These are phyloP conservation scores for Solanum peruvianum DNA, from an alignment of 257 asterid genomes.

Conservation along the genomic window DNA sequence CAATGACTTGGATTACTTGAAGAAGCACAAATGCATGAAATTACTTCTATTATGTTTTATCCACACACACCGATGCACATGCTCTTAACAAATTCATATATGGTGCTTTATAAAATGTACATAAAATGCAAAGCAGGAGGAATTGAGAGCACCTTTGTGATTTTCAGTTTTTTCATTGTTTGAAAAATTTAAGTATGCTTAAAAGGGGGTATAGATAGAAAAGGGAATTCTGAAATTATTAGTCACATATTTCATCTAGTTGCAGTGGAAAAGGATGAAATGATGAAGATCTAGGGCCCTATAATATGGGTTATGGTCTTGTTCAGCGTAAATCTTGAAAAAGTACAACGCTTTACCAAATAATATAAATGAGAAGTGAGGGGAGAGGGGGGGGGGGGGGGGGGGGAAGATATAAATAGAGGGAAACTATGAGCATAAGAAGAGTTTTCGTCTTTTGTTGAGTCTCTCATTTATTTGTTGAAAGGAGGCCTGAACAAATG, in stretches of 20 bases:
- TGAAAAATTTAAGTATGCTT: not conserved
- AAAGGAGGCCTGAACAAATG: not conserved
- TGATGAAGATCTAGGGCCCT: not conserved
- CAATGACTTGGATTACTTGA: not conserved
- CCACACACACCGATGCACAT: not conserved
- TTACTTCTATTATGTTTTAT: not conserved
- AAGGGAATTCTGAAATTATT: not conserved
- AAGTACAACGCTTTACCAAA: not conserved
- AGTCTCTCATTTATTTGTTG: not conserved
- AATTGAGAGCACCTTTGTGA: not conserved
- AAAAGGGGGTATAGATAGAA: not conserved
- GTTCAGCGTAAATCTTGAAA: not conserved
- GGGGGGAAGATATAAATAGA: not conserved
- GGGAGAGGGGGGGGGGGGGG: not conserved
- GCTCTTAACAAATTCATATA: not conserved
- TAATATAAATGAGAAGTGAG: not conserved
- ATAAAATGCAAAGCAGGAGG: not conserved
- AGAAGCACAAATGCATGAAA: not conserved
- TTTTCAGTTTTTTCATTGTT: not conserved
- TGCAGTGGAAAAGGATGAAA: not conserved
- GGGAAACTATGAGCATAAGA: not conserved
- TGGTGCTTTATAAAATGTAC: not conserved
- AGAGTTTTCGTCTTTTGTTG: not conserved
- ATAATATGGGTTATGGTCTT: not conserved
- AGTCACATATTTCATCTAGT: not conserved